Percentiles rank a stretch among this genome's conserved stretches.
phyloP scores from a whole-genome alignment of 2,329 filamentous ascomycete species.

The Botrytis fragariae region DNA sequence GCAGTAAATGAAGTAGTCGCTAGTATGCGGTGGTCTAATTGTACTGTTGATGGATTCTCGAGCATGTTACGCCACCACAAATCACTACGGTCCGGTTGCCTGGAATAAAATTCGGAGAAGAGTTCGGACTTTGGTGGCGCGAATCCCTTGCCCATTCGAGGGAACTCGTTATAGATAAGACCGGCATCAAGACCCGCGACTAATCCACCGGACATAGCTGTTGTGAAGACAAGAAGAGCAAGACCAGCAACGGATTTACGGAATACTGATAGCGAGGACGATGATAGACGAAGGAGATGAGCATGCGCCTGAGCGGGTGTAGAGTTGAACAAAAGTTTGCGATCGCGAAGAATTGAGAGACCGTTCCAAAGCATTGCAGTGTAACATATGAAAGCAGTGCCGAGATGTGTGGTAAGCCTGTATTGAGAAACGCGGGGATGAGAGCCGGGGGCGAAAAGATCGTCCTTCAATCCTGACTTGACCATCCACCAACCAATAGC shows the following conservation, averaged over 20 bases:
- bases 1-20: slow-evolving; percentile 85
- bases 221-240: slow-evolving; percentile 75
- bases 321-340: slow-evolving; percentile 62
- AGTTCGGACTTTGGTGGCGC: slow-evolving; percentile 80
- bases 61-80: slow-evolving; percentile 97
- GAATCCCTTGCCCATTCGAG: slow-evolving; percentile 84
- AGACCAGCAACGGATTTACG: slow-evolving; percentile 70
- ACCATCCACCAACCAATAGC: slow-evolving; percentile 99
- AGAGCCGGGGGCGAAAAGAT: slow-evolving; percentile 85
- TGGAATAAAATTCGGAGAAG: slow-evolving; percentile 81
- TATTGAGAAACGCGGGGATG: slow-evolving; percentile 95
- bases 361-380: slow-evolving; percentile 91
- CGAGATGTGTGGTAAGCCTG: slow-evolving; percentile 83
- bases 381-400: slow-evolving; percentile 89
- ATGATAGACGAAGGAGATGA: slow-evolving; percentile 59
- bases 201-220: slow-evolving; percentile 88
- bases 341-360: slow-evolving; percentile 76
- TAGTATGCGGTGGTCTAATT: slow-evolving; percentile 91
- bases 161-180: slow-evolving; percentile 98
- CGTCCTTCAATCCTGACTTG: slow-evolving; percentile 90
- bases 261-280: slow-evolving; percentile 69
- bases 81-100: slow-evolving; percentile 73
- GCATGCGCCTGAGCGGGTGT: slow-evolving; percentile 58
- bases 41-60: slow-evolving; percentile 93
- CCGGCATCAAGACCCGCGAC: slow-evolving; percentile 95